Conservation (phyloP, 305 asterid species). For the Ajuga reptans region DNA sequence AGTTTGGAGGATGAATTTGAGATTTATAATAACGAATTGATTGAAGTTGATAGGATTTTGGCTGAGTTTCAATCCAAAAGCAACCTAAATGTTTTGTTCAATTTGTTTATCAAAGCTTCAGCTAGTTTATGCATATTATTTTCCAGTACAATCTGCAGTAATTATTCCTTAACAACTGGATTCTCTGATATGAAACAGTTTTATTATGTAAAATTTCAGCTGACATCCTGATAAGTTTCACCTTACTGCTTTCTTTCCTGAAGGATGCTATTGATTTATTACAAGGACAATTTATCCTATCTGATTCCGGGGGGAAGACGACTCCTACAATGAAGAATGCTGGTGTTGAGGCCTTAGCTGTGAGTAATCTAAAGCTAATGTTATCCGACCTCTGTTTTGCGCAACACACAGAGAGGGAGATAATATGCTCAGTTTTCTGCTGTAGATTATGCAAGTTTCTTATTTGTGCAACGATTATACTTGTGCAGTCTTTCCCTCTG, state of each 20-base stretch:
- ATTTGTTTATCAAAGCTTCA: too few species aligned
- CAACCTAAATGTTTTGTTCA: too few species aligned
- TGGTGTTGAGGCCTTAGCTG: constrained; percentile 62
- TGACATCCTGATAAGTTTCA: constrained; percentile 8
- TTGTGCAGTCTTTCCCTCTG: constrained; percentile 71
- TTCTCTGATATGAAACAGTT: not conserved
- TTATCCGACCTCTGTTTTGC: not conserved
- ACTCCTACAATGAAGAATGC: constrained; percentile 36
- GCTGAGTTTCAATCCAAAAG: too few species aligned
- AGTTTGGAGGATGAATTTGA: too few species aligned
- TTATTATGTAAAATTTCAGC: not conserved
- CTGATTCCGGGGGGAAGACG: constrained; percentile 43
- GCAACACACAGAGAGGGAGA: not conserved
- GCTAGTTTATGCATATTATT: too few species aligned
- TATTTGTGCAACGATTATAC: constrained; percentile 5
- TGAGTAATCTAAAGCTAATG: constrained; percentile 32
- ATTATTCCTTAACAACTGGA: too few species aligned
- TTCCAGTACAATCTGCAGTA: too few species aligned
- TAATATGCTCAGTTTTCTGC: not conserved
- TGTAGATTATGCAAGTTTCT: not conserved
- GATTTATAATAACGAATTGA: too few species aligned
- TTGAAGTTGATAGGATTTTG: too few species aligned
- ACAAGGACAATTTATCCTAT: constrained; percentile 57
- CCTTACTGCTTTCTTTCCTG: constrained; percentile 10
- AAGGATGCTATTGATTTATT: constrained; percentile 84